Base-by-base conservation (phyloP, 805 yeast species). In the Sugiyamaella americana region DNA sequence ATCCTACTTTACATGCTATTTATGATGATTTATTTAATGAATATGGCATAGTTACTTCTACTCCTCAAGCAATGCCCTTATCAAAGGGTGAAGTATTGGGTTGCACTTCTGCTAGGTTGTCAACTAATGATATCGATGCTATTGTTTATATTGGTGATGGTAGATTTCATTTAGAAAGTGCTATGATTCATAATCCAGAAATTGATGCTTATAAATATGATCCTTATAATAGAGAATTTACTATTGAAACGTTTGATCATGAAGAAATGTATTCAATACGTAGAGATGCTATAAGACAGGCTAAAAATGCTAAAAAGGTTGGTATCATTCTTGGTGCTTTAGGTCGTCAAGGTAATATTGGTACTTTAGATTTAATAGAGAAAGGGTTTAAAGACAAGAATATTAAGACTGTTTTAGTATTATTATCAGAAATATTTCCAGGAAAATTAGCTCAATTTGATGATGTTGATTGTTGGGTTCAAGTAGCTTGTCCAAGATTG, bases 71-170 rank as follows among this genome's bases (percentile, higher is more conserved):
- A 8, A 78, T 77, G 72, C 98, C 98, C 0, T 66, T 93, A 3
- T 88, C 97, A 1, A 87, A 86, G 58, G 98, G 98, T 46, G 98
- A 93, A 62, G 96, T 93, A 0, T 70, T 93, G 13, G 98, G 98
- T 0, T 93, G 98, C 63, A 93, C 98, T 0, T 87, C 97, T 1
- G 91, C 95, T 21, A 70, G 85, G 50, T 66, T 93, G 37, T 49
- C 50, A 21, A 34, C 53, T 0, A 71, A 74, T 19, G 72, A 73
- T 3, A 73, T 76, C 29, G 79, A 80, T 57, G 94, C 89, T 0
- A 87, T 89, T 83, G 75, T 93, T 2, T 93, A 91, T 59, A 72
- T 93, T 19, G 98, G 98, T 29, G 98, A 93, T 65, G 98, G 98
- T 11, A 69, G 98, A 43, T 93, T 93, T 67, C 98, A 93, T 65